Evolutionary conservation across 148 eudicot genomes (phyloP), one percentile per base, ranked within the genome.

Genomic region (Vaccinium vitisidaea): DNA sequence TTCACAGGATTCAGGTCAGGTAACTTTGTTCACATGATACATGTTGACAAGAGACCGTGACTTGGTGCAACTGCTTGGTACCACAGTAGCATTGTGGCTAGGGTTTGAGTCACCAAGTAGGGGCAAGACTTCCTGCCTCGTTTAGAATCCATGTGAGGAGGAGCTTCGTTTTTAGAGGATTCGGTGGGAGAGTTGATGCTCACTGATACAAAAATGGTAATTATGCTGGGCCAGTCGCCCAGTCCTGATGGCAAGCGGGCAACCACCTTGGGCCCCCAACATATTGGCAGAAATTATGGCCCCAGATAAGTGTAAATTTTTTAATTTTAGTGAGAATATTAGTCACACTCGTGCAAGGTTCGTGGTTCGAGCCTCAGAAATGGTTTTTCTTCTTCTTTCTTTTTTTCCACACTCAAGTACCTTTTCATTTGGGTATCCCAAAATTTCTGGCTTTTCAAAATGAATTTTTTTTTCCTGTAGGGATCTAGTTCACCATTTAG

Each of bases 1-100:
- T 71, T 71, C 76, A 71, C 75, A 71, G 32, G 76, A 71, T 71
- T 5, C 76, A 71, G 19, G 49, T 18, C 9, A 58, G 63, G n/a
- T 58, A 58, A 58, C 15, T 54, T 54, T 54, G 14, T 54, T 54
- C 58, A 12, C 58, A 12, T 54, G 58, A 54, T 54, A 54, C 15
- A 54, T 19, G 23, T 18, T 0, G 8, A 58, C 15, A 58, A 58
- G 63, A 58, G 63, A 58, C 63, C 5, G 63, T 58, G 63, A 19
- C n/a, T 58, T 58, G n/a, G 63, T 58, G 63, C 63, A 58, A 58
- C n/a, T 58, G 63, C 23, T 0, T 5, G 8, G 61, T 56, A 56
- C 61, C 61, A 56, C 61, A 56, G 7, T 56, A 56, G 61, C 61
- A 56, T 1, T 56, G n/a, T 8, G 0, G 61, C 23, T 1, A 16